Conservation (phyloP, 192 early-diverging fungal genomes). For the Backusella liffmaniae region DNA sequence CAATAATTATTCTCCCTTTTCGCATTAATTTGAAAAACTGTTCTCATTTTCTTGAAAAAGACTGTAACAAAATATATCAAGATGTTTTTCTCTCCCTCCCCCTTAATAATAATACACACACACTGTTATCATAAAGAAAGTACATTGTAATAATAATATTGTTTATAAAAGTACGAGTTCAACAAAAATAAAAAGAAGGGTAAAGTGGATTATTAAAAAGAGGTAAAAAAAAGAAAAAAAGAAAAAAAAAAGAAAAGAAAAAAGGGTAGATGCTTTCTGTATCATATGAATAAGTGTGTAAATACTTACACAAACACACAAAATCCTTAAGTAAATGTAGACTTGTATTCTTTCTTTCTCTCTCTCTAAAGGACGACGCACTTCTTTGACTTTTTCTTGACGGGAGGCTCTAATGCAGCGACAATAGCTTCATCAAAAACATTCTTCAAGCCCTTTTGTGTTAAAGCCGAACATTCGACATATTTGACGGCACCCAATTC, state of each 20-base stretch:
- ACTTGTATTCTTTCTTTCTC: not conserved
- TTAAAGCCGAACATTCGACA: slow-evolving; percentile 88
- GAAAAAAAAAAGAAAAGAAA: not conserved
- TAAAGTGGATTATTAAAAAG: not conserved
- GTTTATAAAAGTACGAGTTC: not conserved
- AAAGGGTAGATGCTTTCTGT: not conserved
- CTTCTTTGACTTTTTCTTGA: slow-evolving; percentile 71
- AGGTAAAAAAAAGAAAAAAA: too few relatives aligned
- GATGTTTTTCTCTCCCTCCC: too few relatives aligned
- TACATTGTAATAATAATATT: not conserved
- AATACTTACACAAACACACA: not conserved
- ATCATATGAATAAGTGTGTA: not conserved
- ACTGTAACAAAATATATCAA: too few relatives aligned
- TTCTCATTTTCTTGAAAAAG: too few relatives aligned
- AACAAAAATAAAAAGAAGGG: not conserved
- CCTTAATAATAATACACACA: too few relatives aligned
- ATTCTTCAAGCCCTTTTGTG: slow-evolving; percentile 90
- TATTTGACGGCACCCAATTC: slow-evolving; percentile 91
- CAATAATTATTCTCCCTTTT: too few relatives aligned
- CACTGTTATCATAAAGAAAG: too few relatives aligned
- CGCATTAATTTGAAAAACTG: too few relatives aligned
- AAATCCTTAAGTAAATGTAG: not conserved
- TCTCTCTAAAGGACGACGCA: slow-evolving; percentile 68
- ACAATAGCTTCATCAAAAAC: slow-evolving; percentile 94
- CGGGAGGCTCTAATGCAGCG: slow-evolving; percentile 90